These are phyloP conservation scores for Mitragyna speciosa DNA, from an alignment of 257 asterid genomes.

Conservation along the genomic window DNA sequence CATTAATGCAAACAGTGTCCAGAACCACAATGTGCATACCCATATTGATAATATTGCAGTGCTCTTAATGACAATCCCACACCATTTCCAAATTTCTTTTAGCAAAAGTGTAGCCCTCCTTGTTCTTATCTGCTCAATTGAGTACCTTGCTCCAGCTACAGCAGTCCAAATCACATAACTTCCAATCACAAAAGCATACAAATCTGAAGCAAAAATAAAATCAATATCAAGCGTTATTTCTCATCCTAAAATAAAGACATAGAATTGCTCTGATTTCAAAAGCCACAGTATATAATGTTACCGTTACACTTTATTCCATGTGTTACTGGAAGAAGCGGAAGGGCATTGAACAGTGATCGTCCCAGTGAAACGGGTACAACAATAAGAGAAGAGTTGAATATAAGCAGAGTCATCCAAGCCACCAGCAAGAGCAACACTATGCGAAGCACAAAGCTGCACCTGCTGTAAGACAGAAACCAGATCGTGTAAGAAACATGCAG, in stretches of 20 bases:
- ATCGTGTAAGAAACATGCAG: conserved; percentile 34
- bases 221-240: not conserved
- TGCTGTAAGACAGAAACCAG: conserved; percentile 49
- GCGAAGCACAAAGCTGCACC: conserved; percentile 87
- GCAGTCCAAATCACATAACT: conserved; percentile 96
- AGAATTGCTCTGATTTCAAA: not conserved
- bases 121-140: conserved; percentile 65
- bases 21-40: conserved; percentile 44
- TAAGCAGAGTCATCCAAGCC: conserved; percentile 95
- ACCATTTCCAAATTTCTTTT: conserved; percentile 86
- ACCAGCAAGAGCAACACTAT: conserved; percentile 75
- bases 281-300: conserved; percentile 28
- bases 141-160: conserved; percentile 86
- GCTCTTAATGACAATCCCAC: conserved; percentile 83
- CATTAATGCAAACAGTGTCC: not conserved
- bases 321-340: conserved; percentile 87
- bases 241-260: not conserved
- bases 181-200: conserved; percentile 92
- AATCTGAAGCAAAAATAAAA: conserved; percentile 42
- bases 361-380: conserved; percentile 91
- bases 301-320: conserved; percentile 98
- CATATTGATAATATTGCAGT: conserved; percentile 76
- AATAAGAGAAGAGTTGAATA: conserved; percentile 76
- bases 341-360: conserved; percentile 67
- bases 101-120: conserved; percentile 64